Evolutionary conservation across 495 filamentous ascomycete genomes (phyloP), one percentile per base, ranked within the genome.

Genomic region (Daldinia bambusicola): DNA sequence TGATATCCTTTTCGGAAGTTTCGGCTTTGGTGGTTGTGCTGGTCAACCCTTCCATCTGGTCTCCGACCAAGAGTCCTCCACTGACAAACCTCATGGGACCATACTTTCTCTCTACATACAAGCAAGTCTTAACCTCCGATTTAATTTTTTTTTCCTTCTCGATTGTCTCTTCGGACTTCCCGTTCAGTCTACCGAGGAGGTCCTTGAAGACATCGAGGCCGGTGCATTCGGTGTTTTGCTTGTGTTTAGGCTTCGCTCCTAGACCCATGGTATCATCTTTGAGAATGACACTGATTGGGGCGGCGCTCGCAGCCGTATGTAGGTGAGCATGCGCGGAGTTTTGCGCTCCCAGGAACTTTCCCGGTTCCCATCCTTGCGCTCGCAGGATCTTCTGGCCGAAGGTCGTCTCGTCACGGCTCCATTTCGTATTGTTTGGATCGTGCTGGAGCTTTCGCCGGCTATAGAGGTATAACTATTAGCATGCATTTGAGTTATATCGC

Each of bases 371-470:
- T 52, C 95, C 95, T 74, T 97, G 93, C 1, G 89, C 83, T 59
- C 90, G 88, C 67, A 99, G 88, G 61, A 98, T 92, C 71, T 86
- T 89, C 77, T 97, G 94, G 71, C 95, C 95, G 75, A 93, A 98
- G 55, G 88, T 87, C 51, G 86, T 84, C 67, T 92, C 93, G 72
- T 93, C 90, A 67, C 89, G 89, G 52, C 90, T 87, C 95, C 95
- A 99, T 81, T 87, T 87, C 32, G 92, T 97, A 77, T 98, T 98
- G 78, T 97, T 97, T 13, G 95, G 95, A 81, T 99, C 95, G 74
- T 89, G 81, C 53, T 92, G 90, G 56, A 98, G 86, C 78, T 95
- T 97, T 37, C 85, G 87, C 73, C 88, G 92, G 77, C 95, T 98
- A 65, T 45, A 69, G 38, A 55, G 10, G 31, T 9, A 62, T 58